Evolutionary conservation across 257 asterid genomes (phyloP), one percentile per base, ranked within the genome.

Genomic region (Rauvolfia tetraphylla): DNA sequence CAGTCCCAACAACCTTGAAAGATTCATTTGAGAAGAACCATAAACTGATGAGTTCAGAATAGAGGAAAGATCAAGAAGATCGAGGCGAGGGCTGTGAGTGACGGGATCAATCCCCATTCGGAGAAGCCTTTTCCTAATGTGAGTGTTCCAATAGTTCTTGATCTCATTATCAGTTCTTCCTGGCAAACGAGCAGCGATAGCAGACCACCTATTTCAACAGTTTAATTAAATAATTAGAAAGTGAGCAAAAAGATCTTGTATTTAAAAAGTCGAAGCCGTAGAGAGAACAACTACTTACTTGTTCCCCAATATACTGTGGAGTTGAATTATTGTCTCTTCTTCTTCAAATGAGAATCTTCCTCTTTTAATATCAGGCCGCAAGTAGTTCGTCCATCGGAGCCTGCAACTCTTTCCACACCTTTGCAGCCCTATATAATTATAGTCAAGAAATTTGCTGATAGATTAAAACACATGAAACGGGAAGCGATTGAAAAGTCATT

Each of bases 321-420:
- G 93, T 71, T 92, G 91, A 82, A 92, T 91, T 53, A 92, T 90
- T 5, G 90, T 83, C 71, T 92, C 96, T 22, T 92, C 98, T 79
- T 92, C 98, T 76, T 88, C 98, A 22, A 87, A 87, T 14, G 98
- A 87, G 39, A 92, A 92, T 58, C 89, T 78, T 25, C 98, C 96
- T 56, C 96, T 81, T 65, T 90, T 92, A 74, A 92, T 90, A 61
- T 90, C 96, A 0, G 98, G 96, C 61, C 96, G 88, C 80, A 92
- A 86, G 80, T 92, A 92, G n/a, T 92, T 92, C 1, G 98, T 92
- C 98, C 96, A 90, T 3, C 96, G 87, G 27, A 92, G 89, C 2
- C 97, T 78, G 68, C 97, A 92, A 68, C 97, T 92, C 84, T 92
- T 92, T 59, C 97, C 97, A 74, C 97, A 92, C 80, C 97, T 89